Evolutionary conservation across 2,329 filamentous ascomycete genomes (phyloP), one percentile per base, ranked within the genome.

Genomic region (Neofusicoccum laricinum): DNA sequence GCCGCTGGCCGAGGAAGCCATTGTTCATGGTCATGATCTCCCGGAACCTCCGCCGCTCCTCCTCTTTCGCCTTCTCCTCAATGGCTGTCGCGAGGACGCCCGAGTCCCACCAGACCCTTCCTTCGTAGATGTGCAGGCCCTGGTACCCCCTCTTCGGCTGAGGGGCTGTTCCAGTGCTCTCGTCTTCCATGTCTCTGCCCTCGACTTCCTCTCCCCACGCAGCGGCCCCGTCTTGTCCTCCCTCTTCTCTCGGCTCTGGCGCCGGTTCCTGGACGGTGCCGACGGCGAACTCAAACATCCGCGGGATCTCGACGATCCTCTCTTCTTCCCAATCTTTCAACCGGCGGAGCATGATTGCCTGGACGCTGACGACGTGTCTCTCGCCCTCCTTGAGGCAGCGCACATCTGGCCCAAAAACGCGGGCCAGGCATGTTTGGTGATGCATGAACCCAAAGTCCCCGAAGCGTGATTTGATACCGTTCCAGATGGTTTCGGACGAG

Each of bases 101-200:
- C 1, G 62, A 50, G 32, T 64, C 62, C 62, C 62, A 64, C 62
- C 62, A 64, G 2, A 58, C 53, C 12, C 53, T 30, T 12, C 32
- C 51, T 45, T 64, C 62, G 45, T 58, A 64, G 34, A 64, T 58
- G 19, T 64, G 62, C 7, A 64, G 53, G n/a, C 53, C 62, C n/a
- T 64, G 45, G n/a, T 50, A 43, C 2, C 62, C 62, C 57, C 61
- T 57, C 30, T 57, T 63, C 10, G 6, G n/a, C 4, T 17, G 21
- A 30, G 30, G 17, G 2, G 25, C 15, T 38, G 17, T 14, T n/a
- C 25, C 21, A 1, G 11, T 38, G 21, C 6, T 25, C 34, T 21
- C 50, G 10, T 25, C 40, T 15, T 40, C 38, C 7, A 40, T 11
- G 4, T 38, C 48, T 43, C 36, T 38, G 30, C 6, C 32, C 12